Evolutionary conservation across 2,329 filamentous ascomycete genomes (phyloP).

Genomic region (Aspergillus pseudoglaucus): DNA sequence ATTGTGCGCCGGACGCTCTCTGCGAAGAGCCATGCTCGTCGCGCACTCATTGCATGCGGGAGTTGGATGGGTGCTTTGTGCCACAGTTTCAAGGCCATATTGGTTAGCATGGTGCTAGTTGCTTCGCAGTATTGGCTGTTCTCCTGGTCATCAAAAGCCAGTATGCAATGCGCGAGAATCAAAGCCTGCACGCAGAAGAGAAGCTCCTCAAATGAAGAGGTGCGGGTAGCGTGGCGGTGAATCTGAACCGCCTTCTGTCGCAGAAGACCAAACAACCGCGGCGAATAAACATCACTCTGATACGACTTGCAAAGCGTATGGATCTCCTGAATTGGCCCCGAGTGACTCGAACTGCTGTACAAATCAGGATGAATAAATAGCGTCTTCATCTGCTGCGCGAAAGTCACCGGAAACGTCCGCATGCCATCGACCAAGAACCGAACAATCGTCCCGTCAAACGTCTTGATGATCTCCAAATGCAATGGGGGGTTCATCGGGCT

Average conservation of each 20-base stretch:
- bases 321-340: constrained; percentile 11
- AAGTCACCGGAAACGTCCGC: constrained; percentile 10
- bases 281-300: constrained; percentile 2
- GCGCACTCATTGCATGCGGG: constrained; percentile 15
- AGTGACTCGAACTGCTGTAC: constrained; percentile 6
- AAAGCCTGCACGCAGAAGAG: constrained; percentile 19
- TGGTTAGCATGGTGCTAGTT: constrained; percentile 11
- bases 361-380: constrained; percentile 21
- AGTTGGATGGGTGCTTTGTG: constrained; percentile 19
- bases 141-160: constrained; percentile 10
- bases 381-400: constrained; percentile 14
- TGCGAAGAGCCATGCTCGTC: constrained; percentile 25
- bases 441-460: constrained; percentile 13
- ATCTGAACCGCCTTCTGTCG: constrained; percentile 9
- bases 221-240: constrained; percentile 6
- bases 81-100: constrained; percentile 17
- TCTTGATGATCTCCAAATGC: constrained; percentile 18
- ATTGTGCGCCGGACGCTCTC: constrained; percentile 28
- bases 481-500: constrained; percentile 7
- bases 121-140: constrained; percentile 9
- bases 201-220: constrained; percentile 17
- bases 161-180: constrained; percentile 19
- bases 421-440: constrained; percentile 16
- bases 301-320: constrained; percentile 15
- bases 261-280: constrained; percentile 1